Conservation (phyloP, 192 early-diverging fungal genomes). For the Gryganskiella cystojenkinii region DNA sequence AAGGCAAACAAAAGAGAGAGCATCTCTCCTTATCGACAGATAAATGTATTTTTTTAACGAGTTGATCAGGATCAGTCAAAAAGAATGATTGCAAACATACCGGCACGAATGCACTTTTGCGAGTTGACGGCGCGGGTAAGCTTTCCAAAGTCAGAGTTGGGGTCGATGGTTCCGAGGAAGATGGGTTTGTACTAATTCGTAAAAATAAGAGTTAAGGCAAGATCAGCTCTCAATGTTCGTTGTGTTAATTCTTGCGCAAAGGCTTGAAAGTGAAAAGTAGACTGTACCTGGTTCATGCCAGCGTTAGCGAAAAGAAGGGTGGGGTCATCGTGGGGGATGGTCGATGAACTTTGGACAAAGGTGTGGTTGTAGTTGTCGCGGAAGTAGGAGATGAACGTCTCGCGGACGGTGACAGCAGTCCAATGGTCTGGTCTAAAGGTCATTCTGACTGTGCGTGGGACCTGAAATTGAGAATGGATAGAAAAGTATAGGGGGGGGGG, state of each 20-base stretch:
- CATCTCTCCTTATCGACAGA: too few species aligned
- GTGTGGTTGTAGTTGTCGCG: conserved; percentile 74
- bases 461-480: too few species aligned
- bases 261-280: background rate
- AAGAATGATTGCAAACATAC: conserved; percentile 54
- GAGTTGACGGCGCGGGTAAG: conserved; percentile 93
- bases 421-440: conserved; percentile 62
- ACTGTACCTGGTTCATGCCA: conserved; percentile 91
- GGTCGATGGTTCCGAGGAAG: conserved; percentile 95
- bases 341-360: conserved; percentile 89
- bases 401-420: conserved; percentile 83
- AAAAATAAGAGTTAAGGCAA: background rate
- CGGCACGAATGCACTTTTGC: conserved; percentile 99
- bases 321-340: conserved; percentile 95
- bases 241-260: too few species aligned
- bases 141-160: conserved; percentile 91
- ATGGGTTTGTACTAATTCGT: conserved; percentile 89
- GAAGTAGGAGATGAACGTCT: conserved; percentile 92
- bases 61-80: background rate
- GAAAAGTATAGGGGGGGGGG: too few species aligned
- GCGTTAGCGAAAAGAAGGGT: conserved; percentile 97
- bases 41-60: too few species aligned
- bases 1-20: too few species aligned
- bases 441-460: conserved; percentile 20
- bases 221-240: background rate